phyloP scores from a whole-genome alignment of 345 rosid species.

The Euphorbia peplus region DNA sequence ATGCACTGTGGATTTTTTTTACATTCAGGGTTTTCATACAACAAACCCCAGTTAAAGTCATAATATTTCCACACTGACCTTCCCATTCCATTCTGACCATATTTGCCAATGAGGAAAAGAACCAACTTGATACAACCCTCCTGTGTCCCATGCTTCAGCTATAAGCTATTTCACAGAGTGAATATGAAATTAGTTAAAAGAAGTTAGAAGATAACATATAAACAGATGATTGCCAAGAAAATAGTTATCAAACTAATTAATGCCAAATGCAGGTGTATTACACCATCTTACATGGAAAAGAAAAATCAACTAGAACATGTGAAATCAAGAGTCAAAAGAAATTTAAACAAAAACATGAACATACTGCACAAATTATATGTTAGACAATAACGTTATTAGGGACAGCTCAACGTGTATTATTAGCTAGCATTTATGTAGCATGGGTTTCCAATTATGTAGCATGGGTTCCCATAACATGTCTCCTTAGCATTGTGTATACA shows the following conservation, averaged over 20 bases:
- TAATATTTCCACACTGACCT: conserved; percentile 49
- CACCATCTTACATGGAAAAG: background rate
- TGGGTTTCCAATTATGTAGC: no score
- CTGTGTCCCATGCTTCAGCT: conserved; percentile 98
- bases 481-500: no score
- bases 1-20: background rate
- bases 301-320: background rate
- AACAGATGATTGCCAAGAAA: background rate
- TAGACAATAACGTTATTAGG: no score
- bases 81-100: conserved; percentile 99
- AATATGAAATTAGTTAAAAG: conserved; percentile 9
- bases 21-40: background rate
- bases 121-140: conserved; percentile 98
- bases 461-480: no score
- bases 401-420: no score
- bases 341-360: background rate
- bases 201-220: background rate
- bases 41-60: background rate
- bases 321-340: background rate
- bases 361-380: no score
- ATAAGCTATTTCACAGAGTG: conserved; percentile 54
- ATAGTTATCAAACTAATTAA: background rate
- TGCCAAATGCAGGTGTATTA: background rate
- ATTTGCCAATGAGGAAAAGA: conserved; percentile 91
- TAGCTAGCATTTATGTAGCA: no score